Conservation (phyloP, 1,139 yeast genomes). For the Suhomyces bribrorum region DNA sequence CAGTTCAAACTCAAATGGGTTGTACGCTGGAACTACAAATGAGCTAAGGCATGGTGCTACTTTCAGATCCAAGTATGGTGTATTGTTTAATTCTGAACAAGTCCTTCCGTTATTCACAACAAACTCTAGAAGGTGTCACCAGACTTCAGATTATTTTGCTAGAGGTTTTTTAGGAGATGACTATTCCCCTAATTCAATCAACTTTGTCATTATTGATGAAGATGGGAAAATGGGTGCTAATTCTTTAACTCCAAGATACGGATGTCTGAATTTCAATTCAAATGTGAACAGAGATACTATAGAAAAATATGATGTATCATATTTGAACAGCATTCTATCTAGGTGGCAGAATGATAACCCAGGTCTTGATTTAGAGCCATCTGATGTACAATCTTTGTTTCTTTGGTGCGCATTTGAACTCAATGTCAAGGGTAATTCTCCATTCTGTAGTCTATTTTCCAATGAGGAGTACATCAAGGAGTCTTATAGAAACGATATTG, state of each 20-base stretch:
- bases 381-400: conserved; percentile 43
- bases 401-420: conserved; percentile 56
- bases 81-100: conserved; percentile 17
- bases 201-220: conserved; percentile 15
- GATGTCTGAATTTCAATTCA: conserved; percentile 30
- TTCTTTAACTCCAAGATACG: conserved; percentile 23
- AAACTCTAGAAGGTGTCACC: conserved; percentile 19
- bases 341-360: conserved; percentile 41
- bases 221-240: conserved; percentile 21
- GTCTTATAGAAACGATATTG: conserved; percentile 46
- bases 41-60: conserved; percentile 20
- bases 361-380: conserved; percentile 38
- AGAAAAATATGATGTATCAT: conserved; percentile 21
- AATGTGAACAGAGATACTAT: conserved; percentile 19
- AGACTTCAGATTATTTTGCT: conserved; percentile 20
- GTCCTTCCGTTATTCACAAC: conserved; percentile 21
- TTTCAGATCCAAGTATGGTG: conserved; percentile 19
- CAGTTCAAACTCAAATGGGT: conserved; percentile 28
- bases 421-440: conserved; percentile 47
- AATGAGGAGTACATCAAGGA: conserved; percentile 47
- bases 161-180: conserved; percentile 30
- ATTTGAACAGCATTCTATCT: conserved; percentile 35
- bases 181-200: conserved; percentile 13
- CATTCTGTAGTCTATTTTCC: conserved; percentile 52
- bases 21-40: conserved; percentile 26